Evolutionary conservation across 495 filamentous ascomycete genomes (phyloP), one percentile per base, ranked within the genome.

Genomic region (Xylaria palmicola): DNA sequence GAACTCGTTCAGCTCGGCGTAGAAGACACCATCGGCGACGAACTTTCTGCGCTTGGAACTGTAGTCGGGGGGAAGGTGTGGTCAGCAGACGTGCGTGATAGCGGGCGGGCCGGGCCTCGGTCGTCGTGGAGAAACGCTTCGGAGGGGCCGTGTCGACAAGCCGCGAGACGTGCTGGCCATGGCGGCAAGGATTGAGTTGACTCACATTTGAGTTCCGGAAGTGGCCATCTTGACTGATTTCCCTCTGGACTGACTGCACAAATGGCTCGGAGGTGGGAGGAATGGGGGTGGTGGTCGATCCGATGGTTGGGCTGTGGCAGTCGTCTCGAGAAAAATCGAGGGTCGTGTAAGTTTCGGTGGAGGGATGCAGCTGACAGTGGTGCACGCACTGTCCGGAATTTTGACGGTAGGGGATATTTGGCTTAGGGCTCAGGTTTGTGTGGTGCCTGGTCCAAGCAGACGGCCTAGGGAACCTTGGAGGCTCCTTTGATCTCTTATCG

Each of bases 1-100:
- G 90, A 98, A 98, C 84, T 98, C 94, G 89, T 98, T 98, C 80
- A 98, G 82, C 83, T 98, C 94, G 83, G 95, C 95, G 80, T 97
- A 98, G 90, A 98, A 98, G 77, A 98, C 95, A 83, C 94, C 95
- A 80, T 98, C 95, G 74, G 95, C 95, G 79, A 98, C 93, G 86
- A 98, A 98, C 90, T 98, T 98, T 83, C 94, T 89, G 77, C 92
- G 88, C 90, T 98, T 98, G 75, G 93, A 97, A 80, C 88, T 90
- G 67, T 67, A 66, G 12, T 36, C 9, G n/a, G 27, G 26, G 8
- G 45, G 30, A 43, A 36, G 44, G 41, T 9, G 10, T n/a, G 24
- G 66, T 70, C 59, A 68, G 61, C 55, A 24, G n/a, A 60, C 59
- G n/a, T n/a, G 19, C 6, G 13, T 24, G n/a, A n/a, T n/a, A 15